A percentile compares a stretch with the other conserved stretches of the same genome.
Evolutionary conservation across 106 monocot species (phyloP).

Genomic region (Dioscorea alata): DNA sequence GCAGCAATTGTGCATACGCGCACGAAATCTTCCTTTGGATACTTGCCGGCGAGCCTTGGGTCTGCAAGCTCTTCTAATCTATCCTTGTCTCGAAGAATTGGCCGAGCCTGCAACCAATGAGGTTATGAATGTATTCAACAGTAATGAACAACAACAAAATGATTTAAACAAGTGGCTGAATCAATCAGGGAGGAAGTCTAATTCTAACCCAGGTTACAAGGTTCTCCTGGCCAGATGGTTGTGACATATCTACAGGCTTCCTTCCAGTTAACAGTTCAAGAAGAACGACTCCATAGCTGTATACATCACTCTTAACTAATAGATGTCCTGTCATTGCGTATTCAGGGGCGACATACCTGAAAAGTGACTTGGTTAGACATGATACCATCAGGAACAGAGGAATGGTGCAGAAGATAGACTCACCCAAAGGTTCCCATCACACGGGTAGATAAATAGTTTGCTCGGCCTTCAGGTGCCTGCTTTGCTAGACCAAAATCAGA

Average conservation of each 20-base stretch:
- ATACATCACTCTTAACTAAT: conserved; percentile 79
- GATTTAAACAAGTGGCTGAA: not conserved
- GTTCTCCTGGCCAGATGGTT: conserved; percentile 70
- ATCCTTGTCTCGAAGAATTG: conserved; percentile 68
- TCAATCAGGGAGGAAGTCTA: conserved; percentile 1
- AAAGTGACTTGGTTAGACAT: conserved; percentile 3
- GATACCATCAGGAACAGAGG: not conserved
- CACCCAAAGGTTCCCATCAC: conserved; percentile 99
- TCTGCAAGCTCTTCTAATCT: conserved; percentile 64
- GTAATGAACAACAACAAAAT: no score
- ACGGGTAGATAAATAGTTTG: conserved; percentile 88
- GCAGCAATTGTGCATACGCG: conserved; percentile 81
- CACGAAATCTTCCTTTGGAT: conserved; percentile 64
- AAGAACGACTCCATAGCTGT: conserved; percentile 79
- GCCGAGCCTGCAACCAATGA: conserved; percentile 41
- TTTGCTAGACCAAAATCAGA: conserved; percentile 98
- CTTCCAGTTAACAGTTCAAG: conserved; percentile 67
- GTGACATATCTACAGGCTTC: conserved; percentile 70
- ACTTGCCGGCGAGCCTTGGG: conserved; percentile 46
- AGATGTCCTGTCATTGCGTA: conserved; percentile 91
- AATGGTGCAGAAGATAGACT: not conserved
- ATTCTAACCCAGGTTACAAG: conserved; percentile 59
- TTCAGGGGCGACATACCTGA: conserved; percentile 78
- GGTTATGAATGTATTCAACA: not conserved
- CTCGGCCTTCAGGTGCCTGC: conserved; percentile 91